Evolutionary conservation across 2,329 filamentous ascomycete genomes (phyloP).

Genomic region (Sporothrix protearum): DNA sequence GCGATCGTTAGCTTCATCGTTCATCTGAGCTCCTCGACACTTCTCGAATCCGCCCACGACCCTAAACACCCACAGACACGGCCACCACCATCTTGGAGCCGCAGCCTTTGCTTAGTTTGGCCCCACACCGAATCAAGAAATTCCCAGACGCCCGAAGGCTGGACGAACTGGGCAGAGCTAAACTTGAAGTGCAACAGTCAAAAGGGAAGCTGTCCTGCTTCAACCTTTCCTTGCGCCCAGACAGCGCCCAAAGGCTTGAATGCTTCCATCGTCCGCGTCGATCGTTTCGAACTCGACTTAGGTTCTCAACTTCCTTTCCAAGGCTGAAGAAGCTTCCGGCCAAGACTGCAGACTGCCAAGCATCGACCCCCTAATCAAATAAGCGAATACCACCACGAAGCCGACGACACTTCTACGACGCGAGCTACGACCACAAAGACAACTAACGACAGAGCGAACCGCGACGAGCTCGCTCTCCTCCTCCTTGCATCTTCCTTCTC

Average conservation of each 20-base stretch:
- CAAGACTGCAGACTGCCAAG: constrained; percentile 5
- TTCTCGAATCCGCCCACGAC: not conserved
- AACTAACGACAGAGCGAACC: not conserved
- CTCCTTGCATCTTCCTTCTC: not conserved
- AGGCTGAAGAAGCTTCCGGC: not conserved
- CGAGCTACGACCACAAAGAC: not conserved
- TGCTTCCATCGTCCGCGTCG: not conserved
- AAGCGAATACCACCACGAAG: not conserved
- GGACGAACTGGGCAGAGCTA: not conserved
- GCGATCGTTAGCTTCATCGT: not conserved
- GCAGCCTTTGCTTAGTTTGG: not conserved
- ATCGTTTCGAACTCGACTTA: not conserved
- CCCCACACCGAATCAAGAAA: not conserved
- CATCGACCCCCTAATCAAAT: not conserved
- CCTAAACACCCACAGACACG: not conserved
- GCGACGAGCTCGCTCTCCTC: not conserved
- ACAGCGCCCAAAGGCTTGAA: not conserved
- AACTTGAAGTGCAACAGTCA: not conserved
- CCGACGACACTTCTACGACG: not conserved
- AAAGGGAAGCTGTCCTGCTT: not conserved
- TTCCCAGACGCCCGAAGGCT: not conserved
- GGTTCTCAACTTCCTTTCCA: not conserved
- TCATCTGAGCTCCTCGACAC: not conserved
- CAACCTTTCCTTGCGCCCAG: not conserved
- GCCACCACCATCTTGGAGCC: not conserved